phyloP scores from a whole-genome alignment of 306 rosid genomes.

The Rosa chinensis region DNA sequence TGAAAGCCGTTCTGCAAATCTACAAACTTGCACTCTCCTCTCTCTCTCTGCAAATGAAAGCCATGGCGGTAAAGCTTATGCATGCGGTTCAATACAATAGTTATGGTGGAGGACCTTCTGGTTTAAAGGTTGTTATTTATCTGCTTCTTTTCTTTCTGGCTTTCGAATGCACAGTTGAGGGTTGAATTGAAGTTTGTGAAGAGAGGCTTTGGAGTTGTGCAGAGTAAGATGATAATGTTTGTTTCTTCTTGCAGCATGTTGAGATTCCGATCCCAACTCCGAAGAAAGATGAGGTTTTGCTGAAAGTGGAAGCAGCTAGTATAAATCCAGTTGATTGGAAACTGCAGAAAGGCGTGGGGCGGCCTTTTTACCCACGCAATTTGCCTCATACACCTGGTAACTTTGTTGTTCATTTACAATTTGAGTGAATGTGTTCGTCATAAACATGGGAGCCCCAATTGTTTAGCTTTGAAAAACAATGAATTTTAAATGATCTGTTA shows the following conservation, averaged over 20 bases:
- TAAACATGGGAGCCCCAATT: no score
- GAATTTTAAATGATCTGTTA: no score
- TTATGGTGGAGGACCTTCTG: constrained; percentile 68
- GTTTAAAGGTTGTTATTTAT: constrained; percentile 43
- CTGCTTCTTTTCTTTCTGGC: not conserved
- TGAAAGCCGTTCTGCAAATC: not conserved
- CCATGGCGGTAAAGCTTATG: constrained; percentile 52
- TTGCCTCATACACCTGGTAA: constrained; percentile 68
- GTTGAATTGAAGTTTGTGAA: no score
- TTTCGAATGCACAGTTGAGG: no score
- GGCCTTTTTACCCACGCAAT: constrained; percentile 42
- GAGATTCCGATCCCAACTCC: constrained; percentile 67
- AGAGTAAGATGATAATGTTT: not conserved
- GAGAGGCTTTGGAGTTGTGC: not conserved
- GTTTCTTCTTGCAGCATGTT: constrained; percentile 48
- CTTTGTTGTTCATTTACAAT: not conserved
- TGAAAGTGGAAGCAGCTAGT: constrained; percentile 61
- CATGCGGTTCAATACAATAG: constrained; percentile 55
- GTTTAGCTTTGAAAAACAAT: not conserved
- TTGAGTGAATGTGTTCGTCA: not conserved
- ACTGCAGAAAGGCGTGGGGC: constrained; percentile 52
- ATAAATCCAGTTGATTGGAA: constrained; percentile 75
- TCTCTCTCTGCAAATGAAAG: not conserved
- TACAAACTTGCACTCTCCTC: no score
- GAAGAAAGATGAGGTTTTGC: constrained; percentile 45